phyloP scores from a whole-genome alignment of 2,329 filamentous ascomycete species.

The Chalaropsis thielavioides region DNA sequence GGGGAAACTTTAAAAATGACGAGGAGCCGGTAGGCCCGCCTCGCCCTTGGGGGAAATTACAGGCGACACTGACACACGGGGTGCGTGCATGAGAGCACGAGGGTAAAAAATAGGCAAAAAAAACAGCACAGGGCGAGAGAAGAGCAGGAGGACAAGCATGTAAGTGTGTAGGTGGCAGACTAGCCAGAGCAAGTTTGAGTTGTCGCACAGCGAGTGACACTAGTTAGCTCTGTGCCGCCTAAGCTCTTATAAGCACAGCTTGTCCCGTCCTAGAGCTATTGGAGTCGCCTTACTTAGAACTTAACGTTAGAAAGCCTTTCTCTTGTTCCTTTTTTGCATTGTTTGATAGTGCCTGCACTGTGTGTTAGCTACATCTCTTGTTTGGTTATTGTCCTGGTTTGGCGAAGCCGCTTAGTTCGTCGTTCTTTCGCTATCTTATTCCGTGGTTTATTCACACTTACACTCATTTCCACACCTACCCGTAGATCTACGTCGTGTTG shows the following conservation, averaged over 20 bases:
- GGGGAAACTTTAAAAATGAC: no score
- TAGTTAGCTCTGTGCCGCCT: not conserved
- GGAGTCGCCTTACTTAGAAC: not conserved
- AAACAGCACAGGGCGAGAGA: not conserved
- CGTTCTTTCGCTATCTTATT: not conserved
- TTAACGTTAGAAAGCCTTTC: not conserved
- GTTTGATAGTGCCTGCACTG: not conserved
- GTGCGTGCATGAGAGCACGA: not conserved
- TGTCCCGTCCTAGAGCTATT: not conserved
- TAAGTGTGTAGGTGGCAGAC: not conserved
- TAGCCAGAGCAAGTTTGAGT: not conserved
- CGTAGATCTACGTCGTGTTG: not conserved
- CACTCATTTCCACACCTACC: not conserved
- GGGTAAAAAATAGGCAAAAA: not conserved
- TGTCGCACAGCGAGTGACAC: not conserved
- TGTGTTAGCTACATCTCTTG: not conserved
- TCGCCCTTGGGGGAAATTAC: not conserved
- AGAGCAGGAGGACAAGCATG: not conserved
- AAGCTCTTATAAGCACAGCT: not conserved
- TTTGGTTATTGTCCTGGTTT: slow-evolving; percentile 12
- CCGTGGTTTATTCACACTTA: not conserved
- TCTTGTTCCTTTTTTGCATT: slow-evolving; percentile 6
- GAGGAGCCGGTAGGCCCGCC: not conserved
- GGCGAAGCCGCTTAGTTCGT: slow-evolving; percentile 16
- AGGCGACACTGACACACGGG: not conserved